Percentiles rank a stretch among this genome's conserved stretches.
Conservation (phyloP, 352 stramenopile species). For the Blastocystis sp. region DNA sequence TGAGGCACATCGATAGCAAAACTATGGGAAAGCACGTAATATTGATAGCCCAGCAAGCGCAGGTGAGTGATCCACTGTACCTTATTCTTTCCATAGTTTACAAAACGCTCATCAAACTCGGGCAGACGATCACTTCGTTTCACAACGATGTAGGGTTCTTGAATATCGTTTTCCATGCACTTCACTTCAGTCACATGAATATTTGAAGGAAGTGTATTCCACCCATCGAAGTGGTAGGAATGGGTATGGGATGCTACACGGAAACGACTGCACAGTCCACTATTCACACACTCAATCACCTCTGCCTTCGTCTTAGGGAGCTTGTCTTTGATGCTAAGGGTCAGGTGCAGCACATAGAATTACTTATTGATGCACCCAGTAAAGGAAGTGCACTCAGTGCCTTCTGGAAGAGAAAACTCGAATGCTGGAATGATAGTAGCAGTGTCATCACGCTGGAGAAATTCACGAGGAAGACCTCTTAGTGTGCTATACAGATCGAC, state of each 20-base stretch:
- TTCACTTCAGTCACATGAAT: neutral
- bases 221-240: constrained; percentile 23
- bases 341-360: neutral
- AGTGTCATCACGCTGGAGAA: neutral
- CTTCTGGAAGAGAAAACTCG: constrained; percentile 1
- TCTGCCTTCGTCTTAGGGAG: neutral
- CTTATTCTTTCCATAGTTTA: constrained; percentile 66
- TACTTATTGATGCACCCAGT: constrained; percentile 15
- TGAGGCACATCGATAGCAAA: constrained; percentile 65
- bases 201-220: neutral
- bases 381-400: neutral
- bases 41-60: constrained; percentile 62
- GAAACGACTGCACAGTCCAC: constrained; percentile 13
- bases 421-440: constrained; percentile 7
- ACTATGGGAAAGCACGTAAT: constrained; percentile 62
- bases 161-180: constrained; percentile 51
- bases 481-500: constrained; percentile 28
- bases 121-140: constrained; percentile 3
- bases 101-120: constrained; percentile 64
- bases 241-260: neutral
- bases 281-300: neutral
- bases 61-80: constrained; percentile 63
- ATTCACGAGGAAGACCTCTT: neutral
- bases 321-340: neutral
- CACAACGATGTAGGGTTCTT: constrained; percentile 63